Evolutionary conservation across 805 yeast genomes (phyloP).

Genomic region (Barnettozyma populi): DNA sequence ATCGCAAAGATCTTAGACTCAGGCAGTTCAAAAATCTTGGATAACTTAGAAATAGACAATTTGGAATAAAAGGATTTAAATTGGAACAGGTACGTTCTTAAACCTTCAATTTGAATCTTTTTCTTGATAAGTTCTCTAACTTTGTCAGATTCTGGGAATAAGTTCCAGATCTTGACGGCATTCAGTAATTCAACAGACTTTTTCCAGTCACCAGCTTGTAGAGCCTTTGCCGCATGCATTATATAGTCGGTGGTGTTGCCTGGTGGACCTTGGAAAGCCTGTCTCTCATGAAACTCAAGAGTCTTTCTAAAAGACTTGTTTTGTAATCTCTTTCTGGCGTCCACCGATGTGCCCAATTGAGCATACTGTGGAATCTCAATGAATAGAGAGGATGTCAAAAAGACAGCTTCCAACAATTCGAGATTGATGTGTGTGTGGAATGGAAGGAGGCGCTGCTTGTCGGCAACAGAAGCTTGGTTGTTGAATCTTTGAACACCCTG

Average conservation of each 20-base stretch:
- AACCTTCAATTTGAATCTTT: conserved; percentile 83
- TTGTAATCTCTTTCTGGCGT: conserved; percentile 57
- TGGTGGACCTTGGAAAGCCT: conserved; percentile 95
- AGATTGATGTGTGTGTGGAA: conserved; percentile 97
- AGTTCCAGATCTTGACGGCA: conserved; percentile 80
- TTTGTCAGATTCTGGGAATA: conserved; percentile 63
- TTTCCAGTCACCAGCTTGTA: conserved; percentile 88
- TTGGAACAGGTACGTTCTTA: conserved; percentile 87
- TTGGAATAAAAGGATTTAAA: conserved; percentile 73
- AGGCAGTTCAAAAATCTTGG: conserved; percentile 60
- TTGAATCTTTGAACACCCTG: conserved; percentile 77
- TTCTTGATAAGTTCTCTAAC: conserved; percentile 67
- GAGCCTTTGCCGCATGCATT: conserved; percentile 84
- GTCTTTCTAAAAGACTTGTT: conserved; percentile 86
- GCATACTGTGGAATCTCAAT: conserved; percentile 91
- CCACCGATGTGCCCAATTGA: conserved; percentile 48
- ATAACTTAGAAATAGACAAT: conserved; percentile 61
- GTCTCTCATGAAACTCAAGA: conserved; percentile 89
- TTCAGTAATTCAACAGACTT: conserved; percentile 65
- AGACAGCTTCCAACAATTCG: conserved; percentile 91
- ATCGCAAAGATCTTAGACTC: conserved; percentile 52
- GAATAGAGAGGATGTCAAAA: conserved; percentile 82
- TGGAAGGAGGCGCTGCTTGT: conserved; percentile 81
- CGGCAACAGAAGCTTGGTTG: conserved; percentile 48
- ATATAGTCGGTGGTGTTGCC: conserved; percentile 93